Evolutionary conservation across 805 yeast species (phyloP).

Genomic region (Hanseniaspora lachancei): DNA sequence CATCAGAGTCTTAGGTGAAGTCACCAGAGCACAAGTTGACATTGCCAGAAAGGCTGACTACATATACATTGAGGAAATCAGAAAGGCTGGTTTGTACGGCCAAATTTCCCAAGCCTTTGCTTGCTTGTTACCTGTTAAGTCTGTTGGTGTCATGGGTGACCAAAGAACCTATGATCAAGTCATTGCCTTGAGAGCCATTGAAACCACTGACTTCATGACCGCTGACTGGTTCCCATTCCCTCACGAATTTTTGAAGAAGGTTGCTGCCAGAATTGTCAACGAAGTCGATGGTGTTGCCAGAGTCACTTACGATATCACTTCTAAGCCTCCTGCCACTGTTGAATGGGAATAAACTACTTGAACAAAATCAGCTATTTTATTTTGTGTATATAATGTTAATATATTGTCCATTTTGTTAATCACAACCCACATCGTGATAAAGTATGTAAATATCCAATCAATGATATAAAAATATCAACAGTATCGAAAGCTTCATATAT

Average conservation of each 20-base stretch:
- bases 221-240: constrained; percentile 98
- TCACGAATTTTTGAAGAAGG: constrained; percentile 79
- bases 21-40: constrained; percentile 79
- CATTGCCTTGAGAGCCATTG: constrained; percentile 95
- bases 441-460: too few relatives aligned
- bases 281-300: constrained; percentile 99
- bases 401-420: neutral
- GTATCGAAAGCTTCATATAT: too few relatives aligned
- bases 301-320: constrained; percentile 95
- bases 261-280: constrained; percentile 90
- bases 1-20: constrained; percentile 94
- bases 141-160: constrained; percentile 99
- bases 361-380: neutral
- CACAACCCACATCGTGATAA: too few relatives aligned
- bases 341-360: constrained; percentile 77
- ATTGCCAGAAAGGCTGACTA: constrained; percentile 96
- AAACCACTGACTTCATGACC: constrained; percentile 97
- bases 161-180: constrained; percentile 99
- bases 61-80: constrained; percentile 93
- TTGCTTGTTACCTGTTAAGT: constrained; percentile 87
- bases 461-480: too few relatives aligned
- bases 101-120: constrained; percentile 97
- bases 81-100: constrained; percentile 79
- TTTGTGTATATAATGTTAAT: neutral
- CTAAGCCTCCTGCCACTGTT: constrained; percentile 99